Conservation (phyloP, 345 rosid species). For the Jatropha curcas region DNA sequence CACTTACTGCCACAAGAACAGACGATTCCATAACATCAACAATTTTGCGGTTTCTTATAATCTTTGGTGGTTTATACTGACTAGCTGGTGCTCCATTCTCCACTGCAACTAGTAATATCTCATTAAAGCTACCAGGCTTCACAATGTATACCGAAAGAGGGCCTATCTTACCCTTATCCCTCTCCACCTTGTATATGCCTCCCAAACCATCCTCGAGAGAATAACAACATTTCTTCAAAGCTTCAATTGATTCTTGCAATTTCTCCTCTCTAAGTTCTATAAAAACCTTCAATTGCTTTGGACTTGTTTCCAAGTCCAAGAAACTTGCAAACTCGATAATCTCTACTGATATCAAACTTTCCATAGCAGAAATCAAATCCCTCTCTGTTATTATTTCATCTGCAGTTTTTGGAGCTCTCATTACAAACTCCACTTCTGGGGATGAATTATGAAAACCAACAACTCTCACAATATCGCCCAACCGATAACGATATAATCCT, state of each 20-base stretch:
- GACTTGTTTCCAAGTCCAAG: constrained; percentile 27
- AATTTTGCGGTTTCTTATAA: constrained; percentile 38
- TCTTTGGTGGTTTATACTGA: constrained; percentile 55
- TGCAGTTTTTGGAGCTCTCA: constrained; percentile 47
- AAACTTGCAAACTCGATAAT: constrained; percentile 38
- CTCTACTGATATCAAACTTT: constrained; percentile 32
- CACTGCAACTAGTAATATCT: constrained; percentile 33
- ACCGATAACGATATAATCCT: constrained; percentile 47
- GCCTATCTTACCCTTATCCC: constrained; percentile 36
- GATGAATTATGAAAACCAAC: constrained; percentile 47
- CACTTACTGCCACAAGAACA: constrained; percentile 25
- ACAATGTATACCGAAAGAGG: constrained; percentile 36
- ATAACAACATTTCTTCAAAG: constrained; percentile 28
- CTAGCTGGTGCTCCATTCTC: constrained; percentile 46
- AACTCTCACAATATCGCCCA: constrained; percentile 51
- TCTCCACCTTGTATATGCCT: constrained; percentile 41
- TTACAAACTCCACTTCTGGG: constrained; percentile 46
- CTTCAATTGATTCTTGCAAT: constrained; percentile 12
- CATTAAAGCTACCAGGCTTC: constrained; percentile 43
- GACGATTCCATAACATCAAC: constrained; percentile 37
- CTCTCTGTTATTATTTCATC: constrained; percentile 39
- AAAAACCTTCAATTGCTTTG: constrained; percentile 37
- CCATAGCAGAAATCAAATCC: constrained; percentile 43
- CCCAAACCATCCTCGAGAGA: constrained; percentile 43
- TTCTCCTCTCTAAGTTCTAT: constrained; percentile 35